A percentile compares a stretch with the other conserved stretches of the same genome.
Conservation (phyloP, 2,329 filamentous ascomycete species). For the Incumbomyces delicatus region DNA sequence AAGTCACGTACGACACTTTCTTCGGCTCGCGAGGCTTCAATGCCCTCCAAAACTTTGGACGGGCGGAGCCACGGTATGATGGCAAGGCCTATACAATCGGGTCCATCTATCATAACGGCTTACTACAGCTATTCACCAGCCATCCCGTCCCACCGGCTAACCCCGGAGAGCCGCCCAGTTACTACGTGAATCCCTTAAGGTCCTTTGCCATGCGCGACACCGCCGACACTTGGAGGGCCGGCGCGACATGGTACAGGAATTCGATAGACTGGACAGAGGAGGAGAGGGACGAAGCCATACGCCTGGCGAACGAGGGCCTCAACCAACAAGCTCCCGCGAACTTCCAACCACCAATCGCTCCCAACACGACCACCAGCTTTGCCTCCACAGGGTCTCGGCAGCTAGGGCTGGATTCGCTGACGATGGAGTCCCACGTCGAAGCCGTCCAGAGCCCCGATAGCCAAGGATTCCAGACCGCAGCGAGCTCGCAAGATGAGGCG, state of each 20-base stretch:
- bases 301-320: constrained; percentile 18
- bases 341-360: too few relatives aligned
- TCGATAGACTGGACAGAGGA: constrained; percentile 28
- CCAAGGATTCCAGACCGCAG: too few relatives aligned
- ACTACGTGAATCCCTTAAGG: constrained; percentile 32
- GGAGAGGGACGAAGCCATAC: constrained; percentile 28
- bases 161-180: constrained; percentile 27
- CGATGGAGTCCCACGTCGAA: too few relatives aligned
- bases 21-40: constrained; percentile 23
- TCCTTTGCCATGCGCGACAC: constrained; percentile 23
- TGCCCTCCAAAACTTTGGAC: constrained; percentile 26
- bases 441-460: too few relatives aligned
- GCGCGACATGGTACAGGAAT: constrained; percentile 33
- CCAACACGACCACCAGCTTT: too few relatives aligned
- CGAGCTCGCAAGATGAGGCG: too few relatives aligned
- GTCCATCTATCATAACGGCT: constrained; percentile 30
- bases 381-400: too few relatives aligned
- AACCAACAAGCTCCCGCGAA: too few relatives aligned
- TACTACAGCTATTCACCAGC: constrained; percentile 31
- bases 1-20: constrained; percentile 32
- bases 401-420: too few relatives aligned
- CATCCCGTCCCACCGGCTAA: constrained; percentile 26
- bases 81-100: constrained; percentile 31
- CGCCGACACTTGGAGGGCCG: constrained; percentile 25
- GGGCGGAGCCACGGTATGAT: constrained; percentile 27